phyloP scores from a whole-genome alignment of 208 protist species.

The Leishmania amazonensis region DNA sequence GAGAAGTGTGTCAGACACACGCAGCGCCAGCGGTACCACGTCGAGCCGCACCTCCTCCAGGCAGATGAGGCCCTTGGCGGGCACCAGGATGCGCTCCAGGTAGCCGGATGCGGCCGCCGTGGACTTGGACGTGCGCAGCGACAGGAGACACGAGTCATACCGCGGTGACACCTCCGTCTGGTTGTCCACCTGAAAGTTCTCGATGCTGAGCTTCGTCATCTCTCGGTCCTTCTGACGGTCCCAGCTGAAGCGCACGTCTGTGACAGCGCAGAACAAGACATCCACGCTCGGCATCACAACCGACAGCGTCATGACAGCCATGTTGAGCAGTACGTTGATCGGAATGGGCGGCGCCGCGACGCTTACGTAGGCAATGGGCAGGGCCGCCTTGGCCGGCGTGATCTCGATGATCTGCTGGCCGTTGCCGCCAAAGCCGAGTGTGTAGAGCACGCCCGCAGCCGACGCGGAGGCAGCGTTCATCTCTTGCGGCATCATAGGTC shows the following conservation, averaged over 20 bases:
- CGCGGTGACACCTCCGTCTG: slow-evolving; percentile 76
- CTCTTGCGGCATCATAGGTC: slow-evolving; percentile 34
- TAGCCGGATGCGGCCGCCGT: slow-evolving; percentile 52
- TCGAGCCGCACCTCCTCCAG: slow-evolving; percentile 82
- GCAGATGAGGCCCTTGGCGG: slow-evolving; percentile 61
- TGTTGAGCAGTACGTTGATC: slow-evolving; percentile 64
- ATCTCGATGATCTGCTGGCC: slow-evolving; percentile 76
- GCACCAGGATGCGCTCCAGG: slow-evolving; percentile 57
- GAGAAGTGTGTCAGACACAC: slow-evolving; percentile 82
- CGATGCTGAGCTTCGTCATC: slow-evolving; percentile 58
- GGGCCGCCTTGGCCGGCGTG: slow-evolving; percentile 12
- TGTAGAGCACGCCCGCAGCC: slow-evolving; percentile 43
- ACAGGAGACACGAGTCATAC: slow-evolving; percentile 74
- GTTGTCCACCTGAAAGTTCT: slow-evolving; percentile 91
- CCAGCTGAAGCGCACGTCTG: slow-evolving; percentile 70
- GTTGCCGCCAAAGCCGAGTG: slow-evolving; percentile 47
- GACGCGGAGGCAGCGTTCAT: slow-evolving; percentile 27
- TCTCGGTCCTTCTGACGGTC: slow-evolving; percentile 52
- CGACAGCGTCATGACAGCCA: slow-evolving; percentile 64
- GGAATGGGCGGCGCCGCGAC: slow-evolving; percentile 42
- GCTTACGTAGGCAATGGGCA: slow-evolving; percentile 19
- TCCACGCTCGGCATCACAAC: slow-evolving; percentile 65
- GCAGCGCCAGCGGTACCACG: slow-evolving; percentile 71
- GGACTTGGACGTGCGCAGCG: slow-evolving; percentile 49
- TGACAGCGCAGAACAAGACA: slow-evolving; percentile 70